Conservation (phyloP, 129 eudicot genomes). For the Rutidosis leptorrhynchoides region DNA sequence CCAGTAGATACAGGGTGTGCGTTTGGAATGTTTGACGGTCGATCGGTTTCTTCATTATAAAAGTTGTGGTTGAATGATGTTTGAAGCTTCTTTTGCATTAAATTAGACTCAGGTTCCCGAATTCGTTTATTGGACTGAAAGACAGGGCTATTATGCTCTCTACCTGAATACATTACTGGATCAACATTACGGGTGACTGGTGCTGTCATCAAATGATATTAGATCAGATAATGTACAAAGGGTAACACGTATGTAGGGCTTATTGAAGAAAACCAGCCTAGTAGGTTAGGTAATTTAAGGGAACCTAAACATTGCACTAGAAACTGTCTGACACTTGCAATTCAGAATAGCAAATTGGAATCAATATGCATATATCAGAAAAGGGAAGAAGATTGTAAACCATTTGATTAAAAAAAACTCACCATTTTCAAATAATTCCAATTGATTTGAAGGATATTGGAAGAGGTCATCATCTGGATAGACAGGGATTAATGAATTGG, state of each 20-base stretch:
- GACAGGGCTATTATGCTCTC: slow-evolving; percentile 44
- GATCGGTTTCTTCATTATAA: slow-evolving; percentile 65
- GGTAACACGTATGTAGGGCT: no score
- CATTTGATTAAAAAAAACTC: slow-evolving; percentile 32
- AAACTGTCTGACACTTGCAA: not conserved
- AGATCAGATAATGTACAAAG: no score
- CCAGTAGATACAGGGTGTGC: slow-evolving; percentile 91
- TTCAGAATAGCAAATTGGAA: not conserved
- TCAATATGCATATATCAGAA: not conserved
- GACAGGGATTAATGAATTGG: slow-evolving; percentile 49
- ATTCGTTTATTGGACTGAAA: slow-evolving; percentile 57
- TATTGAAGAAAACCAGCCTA: not conserved
- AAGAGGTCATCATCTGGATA: slow-evolving; percentile 51
- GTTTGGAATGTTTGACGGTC: slow-evolving; percentile 46
- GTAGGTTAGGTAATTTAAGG: no score
- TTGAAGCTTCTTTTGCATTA: slow-evolving; percentile 78
- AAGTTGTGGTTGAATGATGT: slow-evolving; percentile 56
- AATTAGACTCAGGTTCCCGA: slow-evolving; percentile 54
- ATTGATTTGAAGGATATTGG: slow-evolving; percentile 71
- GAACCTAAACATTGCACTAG: not conserved
- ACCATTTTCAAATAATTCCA: slow-evolving; percentile 77
- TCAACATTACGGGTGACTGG: slow-evolving; percentile 57
- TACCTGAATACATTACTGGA: slow-evolving; percentile 68
- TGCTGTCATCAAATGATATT: slow-evolving; percentile 53
- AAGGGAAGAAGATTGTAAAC: not conserved